A percentile compares a stretch with the other conserved stretches of the same genome.
Evolutionary conservation across 73 alveolate species (phyloP).

Genomic region (Paramecium sexaurelia): DNA sequence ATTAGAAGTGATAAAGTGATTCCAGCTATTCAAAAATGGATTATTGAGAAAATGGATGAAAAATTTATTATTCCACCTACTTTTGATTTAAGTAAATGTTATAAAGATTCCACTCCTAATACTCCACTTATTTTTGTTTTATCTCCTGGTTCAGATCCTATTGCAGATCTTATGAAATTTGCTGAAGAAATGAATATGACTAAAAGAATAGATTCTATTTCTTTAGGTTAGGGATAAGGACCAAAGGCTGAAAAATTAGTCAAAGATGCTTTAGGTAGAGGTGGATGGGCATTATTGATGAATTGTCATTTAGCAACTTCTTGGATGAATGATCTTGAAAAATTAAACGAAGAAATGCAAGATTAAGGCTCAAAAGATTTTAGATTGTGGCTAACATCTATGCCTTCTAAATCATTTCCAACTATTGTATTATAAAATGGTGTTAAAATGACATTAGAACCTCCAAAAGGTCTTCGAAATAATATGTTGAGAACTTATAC

Average conservation of each 20-base stretch:
- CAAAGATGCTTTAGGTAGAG: conserved; percentile 95
- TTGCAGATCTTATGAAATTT: conserved; percentile 96
- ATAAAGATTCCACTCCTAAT: conserved; percentile 95
- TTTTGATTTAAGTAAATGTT: conserved; percentile 97
- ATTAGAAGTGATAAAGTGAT: conserved; percentile 96
- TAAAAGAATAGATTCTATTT: conserved; percentile 94
- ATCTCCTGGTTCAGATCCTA: conserved; percentile 99
- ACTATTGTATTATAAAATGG: conserved; percentile 99
- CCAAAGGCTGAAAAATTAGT: conserved; percentile 97
- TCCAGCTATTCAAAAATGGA: conserved; percentile 91
- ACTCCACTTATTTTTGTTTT: conserved; percentile 99
- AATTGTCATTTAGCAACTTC: conserved; percentile 99
- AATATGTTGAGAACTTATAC: conserved; percentile 87
- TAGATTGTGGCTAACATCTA: conserved; percentile 99
- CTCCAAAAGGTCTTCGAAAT: conserved; percentile 95
- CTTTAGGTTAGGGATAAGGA: conserved; percentile 99
- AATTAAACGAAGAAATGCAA: conserved; percentile 93
- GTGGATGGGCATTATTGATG: conserved; percentile 99
- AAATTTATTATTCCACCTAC: conserved; percentile 99
- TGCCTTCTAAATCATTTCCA: conserved; percentile 99
- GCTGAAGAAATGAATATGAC: conserved; percentile 92
- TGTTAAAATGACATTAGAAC: conserved; percentile 96
- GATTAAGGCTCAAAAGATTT: conserved; percentile 98
- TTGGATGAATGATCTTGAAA: conserved; percentile 99
- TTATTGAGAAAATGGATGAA: conserved; percentile 94